These are phyloP conservation scores for Aspergillus conjunctus DNA, from an alignment of 495 filamentous ascomycete species.

Conservation along the genomic window DNA sequence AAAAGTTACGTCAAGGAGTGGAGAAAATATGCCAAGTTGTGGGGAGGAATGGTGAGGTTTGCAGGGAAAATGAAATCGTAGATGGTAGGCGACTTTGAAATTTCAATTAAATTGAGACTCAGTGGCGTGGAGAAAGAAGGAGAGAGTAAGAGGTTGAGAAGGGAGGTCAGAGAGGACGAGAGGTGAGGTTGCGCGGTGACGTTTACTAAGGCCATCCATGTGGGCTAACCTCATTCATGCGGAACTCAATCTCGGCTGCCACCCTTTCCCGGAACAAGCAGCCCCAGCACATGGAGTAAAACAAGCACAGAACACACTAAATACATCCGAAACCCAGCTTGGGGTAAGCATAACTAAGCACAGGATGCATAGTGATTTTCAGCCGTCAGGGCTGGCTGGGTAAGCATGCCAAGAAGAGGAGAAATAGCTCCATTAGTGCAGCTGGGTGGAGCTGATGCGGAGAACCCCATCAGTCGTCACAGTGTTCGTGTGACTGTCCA, in stretches of 20 bases:
- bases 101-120: constrained; percentile 15
- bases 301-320: constrained; percentile 13
- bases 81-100: constrained; percentile 23
- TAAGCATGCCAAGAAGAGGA: constrained; percentile 31
- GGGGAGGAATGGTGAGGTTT: background rate
- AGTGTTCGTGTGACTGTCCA: constrained; percentile 13
- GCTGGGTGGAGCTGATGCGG: constrained; percentile 27
- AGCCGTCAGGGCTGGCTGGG: constrained; percentile 5
- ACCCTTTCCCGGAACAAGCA: background rate
- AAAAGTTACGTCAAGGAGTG: background rate
- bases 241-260: constrained; percentile 29
- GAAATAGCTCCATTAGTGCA: constrained; percentile 15
- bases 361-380: constrained; percentile 27
- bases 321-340: constrained; percentile 19
- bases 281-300: constrained; percentile 8
- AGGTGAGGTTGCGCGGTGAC: constrained; percentile 47
- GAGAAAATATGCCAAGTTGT: background rate
- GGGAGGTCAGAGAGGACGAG: constrained; percentile 18
- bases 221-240: constrained; percentile 33
- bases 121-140: constrained; percentile 15
- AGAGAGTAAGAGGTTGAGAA: constrained; percentile 7
- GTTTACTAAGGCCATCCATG: constrained; percentile 37
- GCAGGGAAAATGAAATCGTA: constrained; percentile 16
- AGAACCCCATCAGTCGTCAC: constrained; percentile 5
- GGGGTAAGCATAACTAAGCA: constrained; percentile 22